A percentile compares a stretch with the other conserved stretches of the same genome.
These are phyloP conservation scores for Paecilomyces variotii DNA, from an alignment of 2,329 filamentous ascomycete genomes.

Conservation along the genomic window DNA sequence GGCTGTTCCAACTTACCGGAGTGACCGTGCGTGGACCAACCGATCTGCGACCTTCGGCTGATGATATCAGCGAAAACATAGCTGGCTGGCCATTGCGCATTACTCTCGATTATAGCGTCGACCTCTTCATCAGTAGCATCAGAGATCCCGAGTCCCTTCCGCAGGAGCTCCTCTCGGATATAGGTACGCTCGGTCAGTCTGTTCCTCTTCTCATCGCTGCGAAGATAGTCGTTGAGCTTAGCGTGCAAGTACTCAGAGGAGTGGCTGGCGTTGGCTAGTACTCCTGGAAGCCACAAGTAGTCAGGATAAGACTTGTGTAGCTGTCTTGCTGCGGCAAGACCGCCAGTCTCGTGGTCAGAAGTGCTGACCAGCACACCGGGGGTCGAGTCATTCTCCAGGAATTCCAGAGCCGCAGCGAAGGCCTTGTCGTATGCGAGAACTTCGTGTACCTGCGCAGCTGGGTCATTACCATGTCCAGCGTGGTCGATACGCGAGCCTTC, in stretches of 20 bases:
- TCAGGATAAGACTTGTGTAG: slow-evolving; percentile 55
- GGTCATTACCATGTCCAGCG: slow-evolving; percentile 79
- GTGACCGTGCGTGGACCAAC: slow-evolving; percentile 93
- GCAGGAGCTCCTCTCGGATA: slow-evolving; percentile 60
- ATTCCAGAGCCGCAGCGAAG: slow-evolving; percentile 75
- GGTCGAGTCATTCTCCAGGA: slow-evolving; percentile 66
- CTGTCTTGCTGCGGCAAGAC: slow-evolving; percentile 72
- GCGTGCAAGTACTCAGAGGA: slow-evolving; percentile 62
- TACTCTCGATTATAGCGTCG: slow-evolving; percentile 50
- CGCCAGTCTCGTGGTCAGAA: slow-evolving; percentile 94
- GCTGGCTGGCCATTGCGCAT: slow-evolving; percentile 47
- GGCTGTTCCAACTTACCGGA: slow-evolving; percentile 36
- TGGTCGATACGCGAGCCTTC: slow-evolving; percentile 96
- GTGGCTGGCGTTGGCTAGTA: slow-evolving; percentile 71
- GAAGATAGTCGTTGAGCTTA: slow-evolving; percentile 55
- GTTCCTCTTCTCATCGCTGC: slow-evolving; percentile 22
- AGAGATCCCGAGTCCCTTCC: slow-evolving; percentile 64
- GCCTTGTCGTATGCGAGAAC: slow-evolving; percentile 91
- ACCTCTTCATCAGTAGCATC: slow-evolving; percentile 69
- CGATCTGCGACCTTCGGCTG: slow-evolving; percentile 77
- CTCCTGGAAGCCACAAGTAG: slow-evolving; percentile 73
- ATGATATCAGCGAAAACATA: slow-evolving; percentile 75
- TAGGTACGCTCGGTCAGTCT: slow-evolving; percentile 50
- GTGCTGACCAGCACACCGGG: slow-evolving; percentile 74
- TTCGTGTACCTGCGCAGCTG: slow-evolving; percentile 77